Evolutionary conservation across 1,284 basidiomycete genomes (phyloP).

Genomic region (Trametes sp.): DNA sequence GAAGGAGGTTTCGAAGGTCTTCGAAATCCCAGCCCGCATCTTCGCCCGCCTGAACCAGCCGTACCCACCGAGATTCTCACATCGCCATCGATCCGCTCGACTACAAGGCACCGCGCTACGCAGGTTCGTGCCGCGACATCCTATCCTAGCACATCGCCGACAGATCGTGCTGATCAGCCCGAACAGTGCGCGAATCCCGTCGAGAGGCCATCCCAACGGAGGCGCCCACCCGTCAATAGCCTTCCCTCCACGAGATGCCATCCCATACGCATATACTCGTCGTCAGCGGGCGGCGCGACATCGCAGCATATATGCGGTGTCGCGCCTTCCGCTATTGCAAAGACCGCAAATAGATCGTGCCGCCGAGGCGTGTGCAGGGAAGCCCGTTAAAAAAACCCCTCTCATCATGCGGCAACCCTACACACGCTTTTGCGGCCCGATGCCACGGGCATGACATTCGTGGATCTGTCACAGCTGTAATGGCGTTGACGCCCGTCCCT

Average conservation of each 20-base stretch:
- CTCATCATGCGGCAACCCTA: not conserved
- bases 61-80: too few relatives aligned
- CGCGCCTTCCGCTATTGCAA: not conserved
- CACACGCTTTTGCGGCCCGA: not conserved
- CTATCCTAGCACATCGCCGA: not conserved
- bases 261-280: not conserved
- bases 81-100: not conserved
- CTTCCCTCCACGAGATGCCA: too few relatives aligned
- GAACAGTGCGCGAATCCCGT: not conserved
- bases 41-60: too few relatives aligned
- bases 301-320: not conserved
- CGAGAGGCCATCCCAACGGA: too few relatives aligned
- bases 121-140: not conserved
- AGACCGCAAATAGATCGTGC: too few relatives aligned
- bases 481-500: too few relatives aligned
- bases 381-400: not conserved
- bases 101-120: not conserved
- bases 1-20: not conserved
- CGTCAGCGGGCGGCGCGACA: not conserved
- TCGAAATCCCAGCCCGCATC: too few relatives aligned
- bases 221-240: too few relatives aligned
- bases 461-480: too few relatives aligned
- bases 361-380: not conserved
- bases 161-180: not conserved
- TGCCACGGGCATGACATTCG: not conserved